phyloP scores from a whole-genome alignment of 768 basidiomycete species.

The Mrakia gelida region DNA sequence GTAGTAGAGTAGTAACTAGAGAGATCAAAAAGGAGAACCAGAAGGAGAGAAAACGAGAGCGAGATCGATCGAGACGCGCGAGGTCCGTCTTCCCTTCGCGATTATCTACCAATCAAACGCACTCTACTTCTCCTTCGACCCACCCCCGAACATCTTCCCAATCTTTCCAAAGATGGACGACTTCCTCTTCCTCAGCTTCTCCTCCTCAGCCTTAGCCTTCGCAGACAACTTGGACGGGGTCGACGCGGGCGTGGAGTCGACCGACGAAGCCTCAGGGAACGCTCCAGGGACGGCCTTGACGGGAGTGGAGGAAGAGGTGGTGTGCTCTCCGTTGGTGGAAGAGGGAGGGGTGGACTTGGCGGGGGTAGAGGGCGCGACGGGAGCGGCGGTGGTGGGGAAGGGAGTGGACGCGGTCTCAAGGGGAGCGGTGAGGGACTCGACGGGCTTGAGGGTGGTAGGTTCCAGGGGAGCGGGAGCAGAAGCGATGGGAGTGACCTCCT shows the following conservation, averaged over 20 bases:
- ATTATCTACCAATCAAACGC: no score
- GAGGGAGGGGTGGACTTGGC: neutral
- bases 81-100: neutral
- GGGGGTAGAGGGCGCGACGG: neutral
- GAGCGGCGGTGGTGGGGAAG: neutral
- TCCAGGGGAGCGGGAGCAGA: neutral
- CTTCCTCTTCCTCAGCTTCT: constrained; percentile 28
- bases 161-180: constrained; percentile 10
- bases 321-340: no score
- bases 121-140: constrained; percentile 12
- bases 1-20: neutral
- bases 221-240: neutral
- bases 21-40: neutral
- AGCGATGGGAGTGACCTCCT: neutral
- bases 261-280: neutral
- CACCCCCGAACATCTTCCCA: constrained; percentile 5
- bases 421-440: neutral
- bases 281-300: neutral
- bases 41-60: neutral
- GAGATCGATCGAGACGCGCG: neutral
- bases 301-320: neutral
- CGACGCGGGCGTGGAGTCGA: constrained; percentile 4
- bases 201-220: constrained; percentile 11
- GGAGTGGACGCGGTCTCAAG: neutral
- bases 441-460: neutral